These are phyloP conservation scores for Yamadazyma atmosphaerica DNA, from an alignment of 1,139 yeast species.

Conservation along the genomic window DNA sequence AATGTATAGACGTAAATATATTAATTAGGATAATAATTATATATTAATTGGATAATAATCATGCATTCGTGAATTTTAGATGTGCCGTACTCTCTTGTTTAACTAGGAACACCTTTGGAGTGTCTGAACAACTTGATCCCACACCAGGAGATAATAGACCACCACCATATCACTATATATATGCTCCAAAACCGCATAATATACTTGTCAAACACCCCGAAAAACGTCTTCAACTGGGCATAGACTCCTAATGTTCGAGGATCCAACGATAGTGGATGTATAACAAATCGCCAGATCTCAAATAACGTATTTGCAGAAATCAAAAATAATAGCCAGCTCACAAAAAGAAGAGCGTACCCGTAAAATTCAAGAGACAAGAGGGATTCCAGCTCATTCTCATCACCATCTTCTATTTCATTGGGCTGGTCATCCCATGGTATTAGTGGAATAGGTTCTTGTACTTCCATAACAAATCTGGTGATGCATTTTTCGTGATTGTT, in stretches of 20 bases:
- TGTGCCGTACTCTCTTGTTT: no score
- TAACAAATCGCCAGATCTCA: conserved; percentile 44
- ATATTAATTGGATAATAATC: no score
- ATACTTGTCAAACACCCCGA: conserved; percentile 41
- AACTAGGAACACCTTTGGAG: conserved; percentile 52
- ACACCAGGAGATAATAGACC: conserved; percentile 76
- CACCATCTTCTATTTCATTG: conserved; percentile 2
- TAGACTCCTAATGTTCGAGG: conserved; percentile 16
- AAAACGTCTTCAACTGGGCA: conserved; percentile 12
- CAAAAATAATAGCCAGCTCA: conserved; percentile 43
- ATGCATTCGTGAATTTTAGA: no score
- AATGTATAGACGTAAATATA: not conserved
- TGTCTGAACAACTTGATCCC: conserved; percentile 77
- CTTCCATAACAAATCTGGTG: conserved; percentile 4
- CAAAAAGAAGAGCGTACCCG: conserved; percentile 39
- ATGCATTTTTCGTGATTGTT: no score
- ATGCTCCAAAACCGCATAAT: conserved; percentile 53
- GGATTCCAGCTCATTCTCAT: not conserved
- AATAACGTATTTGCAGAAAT: conserved; percentile 45
- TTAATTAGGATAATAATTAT: not conserved
- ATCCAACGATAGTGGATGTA: conserved; percentile 26
- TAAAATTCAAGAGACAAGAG: conserved; percentile 14
- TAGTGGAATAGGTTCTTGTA: conserved; percentile 16
- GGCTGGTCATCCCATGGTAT: conserved; percentile 16
- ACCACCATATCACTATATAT: conserved; percentile 69